A percentile compares a stretch with the other conserved stretches of the same genome.
These are phyloP conservation scores for Ganoderma resinaceum DNA, from an alignment of 1,284 basidiomycete species.

Conservation along the genomic window DNA sequence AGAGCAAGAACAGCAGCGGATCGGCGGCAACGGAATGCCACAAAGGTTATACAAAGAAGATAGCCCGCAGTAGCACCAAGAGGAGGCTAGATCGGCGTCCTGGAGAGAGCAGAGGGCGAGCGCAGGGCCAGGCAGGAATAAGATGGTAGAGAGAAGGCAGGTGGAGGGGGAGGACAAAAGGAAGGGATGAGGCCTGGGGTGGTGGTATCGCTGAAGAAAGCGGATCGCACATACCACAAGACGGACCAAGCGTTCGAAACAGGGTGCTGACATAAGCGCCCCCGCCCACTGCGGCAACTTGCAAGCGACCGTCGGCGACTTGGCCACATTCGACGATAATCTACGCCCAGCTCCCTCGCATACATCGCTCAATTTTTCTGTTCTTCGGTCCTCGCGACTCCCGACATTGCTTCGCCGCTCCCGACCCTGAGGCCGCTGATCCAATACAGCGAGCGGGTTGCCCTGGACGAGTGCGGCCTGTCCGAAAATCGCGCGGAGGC, in stretches of 20 bases:
- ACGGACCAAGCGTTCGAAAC: conserved; percentile 27
- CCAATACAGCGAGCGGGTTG: conserved; percentile 4
- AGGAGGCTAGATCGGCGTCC: conserved; percentile 1
- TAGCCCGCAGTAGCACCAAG: not conserved
- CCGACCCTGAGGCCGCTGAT: conserved; percentile 20
- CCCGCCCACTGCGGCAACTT: not conserved
- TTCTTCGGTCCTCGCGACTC: conserved; percentile 13
- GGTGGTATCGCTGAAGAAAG: conserved; percentile 29
- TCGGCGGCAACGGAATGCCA: conserved; percentile 3
- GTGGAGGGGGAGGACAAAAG: not conserved
- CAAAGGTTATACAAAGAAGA: not conserved
- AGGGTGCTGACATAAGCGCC: conserved; percentile 29
- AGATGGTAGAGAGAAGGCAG: not conserved
- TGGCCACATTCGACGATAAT: conserved; percentile 10
- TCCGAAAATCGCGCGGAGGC: conserved; percentile 19
- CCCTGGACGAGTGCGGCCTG: conserved; percentile 4
- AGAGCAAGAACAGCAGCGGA: not conserved
- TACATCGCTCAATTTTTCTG: conserved; percentile 24
- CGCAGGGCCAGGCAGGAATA: not conserved
- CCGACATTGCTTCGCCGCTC: conserved; percentile 11
- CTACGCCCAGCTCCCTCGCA: conserved; percentile 18
- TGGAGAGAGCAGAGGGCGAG: not conserved
- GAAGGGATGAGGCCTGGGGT: conserved; percentile 12
- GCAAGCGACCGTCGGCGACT: not conserved
- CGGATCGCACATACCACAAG: conserved; percentile 17